Evolutionary conservation across 1,139 yeast genomes (phyloP), one percentile per base, ranked within the genome.

Genomic region (Hanseniaspora sp.): DNA sequence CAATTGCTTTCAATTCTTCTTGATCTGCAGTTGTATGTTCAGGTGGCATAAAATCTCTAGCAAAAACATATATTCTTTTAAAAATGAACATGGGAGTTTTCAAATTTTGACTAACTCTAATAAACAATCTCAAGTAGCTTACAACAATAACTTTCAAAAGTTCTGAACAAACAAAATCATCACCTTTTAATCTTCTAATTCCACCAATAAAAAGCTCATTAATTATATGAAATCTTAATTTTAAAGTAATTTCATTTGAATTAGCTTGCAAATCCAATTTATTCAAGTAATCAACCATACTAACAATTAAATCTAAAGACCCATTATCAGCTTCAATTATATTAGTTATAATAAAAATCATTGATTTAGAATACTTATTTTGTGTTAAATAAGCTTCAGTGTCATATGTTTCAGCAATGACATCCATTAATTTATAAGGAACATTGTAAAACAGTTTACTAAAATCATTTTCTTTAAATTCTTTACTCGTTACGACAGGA

Each of bases 101-200:
- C 18, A 70, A 57, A 17, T 59, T 55, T 1, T 66, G 64, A 23
- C 65, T 63, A 62, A 78, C 79, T 12, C 63, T 60, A 31, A 74
- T 72, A 13, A 78, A 63, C 54, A 77, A 72, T 53, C 78, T 78
- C 47, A 82, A 67, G 46, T 80, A 66, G 0, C 86, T 72, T 1
- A 82, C 66, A 0, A 81, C 71, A 1, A 80, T 77, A 76, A 85
- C 82, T 1, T 83, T 75, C 54, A 90, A 69, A 63, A 86, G 86
- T 58, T 85, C 75, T 0, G 95, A 83, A 18, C 46, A 51, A 28
- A 30, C 41, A 39, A 51, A 51, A n/a, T 51, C 42, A 9, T 29
- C 34, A 3, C 30, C 48, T 13, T 35, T 37, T 7, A 51, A 13
- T 39, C 48, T 43, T 28, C 39, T 51, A 13, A 45, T 44, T 11